Evolutionary conservation across 768 basidiomycete genomes (phyloP).

Genomic region (Sutorius australiensis): DNA sequence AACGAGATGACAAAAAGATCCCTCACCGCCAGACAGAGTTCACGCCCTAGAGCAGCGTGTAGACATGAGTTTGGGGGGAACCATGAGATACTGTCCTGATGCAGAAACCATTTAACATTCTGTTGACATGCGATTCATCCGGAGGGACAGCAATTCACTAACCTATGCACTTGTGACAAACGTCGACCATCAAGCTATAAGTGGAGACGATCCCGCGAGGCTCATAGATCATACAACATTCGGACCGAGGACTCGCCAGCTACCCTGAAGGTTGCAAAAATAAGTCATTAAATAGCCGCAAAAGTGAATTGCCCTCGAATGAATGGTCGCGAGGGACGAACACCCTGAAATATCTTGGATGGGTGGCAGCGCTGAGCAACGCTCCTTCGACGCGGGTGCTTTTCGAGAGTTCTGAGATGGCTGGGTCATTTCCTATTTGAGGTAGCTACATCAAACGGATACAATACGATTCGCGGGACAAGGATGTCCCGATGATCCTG

Average conservation of each 20-base stretch:
- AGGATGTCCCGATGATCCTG: constrained; percentile 27
- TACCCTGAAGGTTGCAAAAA: constrained; percentile 20
- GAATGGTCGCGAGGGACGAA: constrained; percentile 11
- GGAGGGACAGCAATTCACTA: neutral
- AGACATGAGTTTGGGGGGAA: neutral
- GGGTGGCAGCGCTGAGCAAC: constrained; percentile 2
- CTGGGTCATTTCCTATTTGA: constrained; percentile 10
- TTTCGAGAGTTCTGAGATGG: constrained; percentile 26
- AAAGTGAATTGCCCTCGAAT: neutral
- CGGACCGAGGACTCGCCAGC: neutral
- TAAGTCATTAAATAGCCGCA: constrained; percentile 14
- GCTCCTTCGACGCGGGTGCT: constrained; percentile 30
- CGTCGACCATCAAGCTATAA: neutral
- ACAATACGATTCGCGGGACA: constrained; percentile 1
- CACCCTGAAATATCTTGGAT: constrained; percentile 28
- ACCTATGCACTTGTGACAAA: neutral
- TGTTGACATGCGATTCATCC: neutral
- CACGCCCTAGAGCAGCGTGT: neutral
- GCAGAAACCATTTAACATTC: neutral
- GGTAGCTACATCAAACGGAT: constrained; percentile 7
- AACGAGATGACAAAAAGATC: neutral
- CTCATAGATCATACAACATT: neutral
- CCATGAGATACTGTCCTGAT: neutral
- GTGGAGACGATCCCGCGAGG: constrained; percentile 14
- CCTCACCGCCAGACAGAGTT: neutral